These are phyloP conservation scores for Knufia petricola DNA, from an alignment of 2,329 filamentous ascomycete species.

Conservation along the genomic window DNA sequence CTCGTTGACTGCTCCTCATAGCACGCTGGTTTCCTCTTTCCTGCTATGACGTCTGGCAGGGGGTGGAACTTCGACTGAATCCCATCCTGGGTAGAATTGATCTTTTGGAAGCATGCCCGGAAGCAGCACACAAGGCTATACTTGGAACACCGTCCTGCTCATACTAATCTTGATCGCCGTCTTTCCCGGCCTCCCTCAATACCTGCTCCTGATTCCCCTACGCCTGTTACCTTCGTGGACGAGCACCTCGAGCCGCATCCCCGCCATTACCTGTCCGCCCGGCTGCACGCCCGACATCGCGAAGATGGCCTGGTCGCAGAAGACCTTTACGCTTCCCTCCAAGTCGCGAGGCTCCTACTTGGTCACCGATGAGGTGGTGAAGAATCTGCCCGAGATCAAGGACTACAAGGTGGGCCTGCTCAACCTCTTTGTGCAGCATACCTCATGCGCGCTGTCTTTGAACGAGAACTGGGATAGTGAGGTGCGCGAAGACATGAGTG, in stretches of 20 bases:
- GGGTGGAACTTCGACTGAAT: neutral
- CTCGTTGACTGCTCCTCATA: too few species aligned
- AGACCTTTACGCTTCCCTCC: constrained; percentile 68
- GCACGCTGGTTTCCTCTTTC: neutral
- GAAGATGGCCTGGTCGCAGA: constrained; percentile 62
- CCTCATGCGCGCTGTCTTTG: constrained; percentile 75
- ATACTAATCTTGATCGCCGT: constrained; percentile 15
- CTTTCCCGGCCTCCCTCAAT: constrained; percentile 20
- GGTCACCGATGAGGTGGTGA: constrained; percentile 65
- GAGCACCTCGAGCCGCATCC: neutral
- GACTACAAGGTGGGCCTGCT: constrained; percentile 77
- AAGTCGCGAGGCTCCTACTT: constrained; percentile 78
- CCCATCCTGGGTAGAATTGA: too few species aligned
- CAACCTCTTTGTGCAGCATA: constrained; percentile 92
- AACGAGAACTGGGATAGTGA: constrained; percentile 88
- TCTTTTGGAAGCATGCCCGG: too few species aligned
- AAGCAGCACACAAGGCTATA: constrained; percentile 16
- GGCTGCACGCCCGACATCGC: constrained; percentile 8
- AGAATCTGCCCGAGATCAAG: constrained; percentile 66
- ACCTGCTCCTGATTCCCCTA: constrained; percentile 16
- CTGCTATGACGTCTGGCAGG: neutral
- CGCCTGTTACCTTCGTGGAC: constrained; percentile 5
- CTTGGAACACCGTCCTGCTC: constrained; percentile 15
- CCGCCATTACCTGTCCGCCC: neutral
- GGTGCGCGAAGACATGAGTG: constrained; percentile 87